phyloP scores from a whole-genome alignment of 306 rosid genomes.

The Purshia tridentata region DNA sequence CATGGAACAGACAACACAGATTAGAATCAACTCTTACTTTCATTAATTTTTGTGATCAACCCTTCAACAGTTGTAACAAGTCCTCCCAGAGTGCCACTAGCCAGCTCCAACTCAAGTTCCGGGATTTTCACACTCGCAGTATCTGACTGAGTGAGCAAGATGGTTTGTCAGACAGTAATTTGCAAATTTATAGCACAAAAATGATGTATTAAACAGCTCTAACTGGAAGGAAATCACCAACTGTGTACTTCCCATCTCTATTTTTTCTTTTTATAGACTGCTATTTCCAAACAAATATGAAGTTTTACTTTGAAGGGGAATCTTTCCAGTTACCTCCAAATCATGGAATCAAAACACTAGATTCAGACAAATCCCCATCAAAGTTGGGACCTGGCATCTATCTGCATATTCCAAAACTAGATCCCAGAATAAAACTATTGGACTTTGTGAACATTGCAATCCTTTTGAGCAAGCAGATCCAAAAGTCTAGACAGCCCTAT shows the following conservation, averaged over 20 bases:
- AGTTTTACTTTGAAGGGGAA: no score
- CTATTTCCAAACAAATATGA: no score
- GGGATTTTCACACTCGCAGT: conserved; percentile 53
- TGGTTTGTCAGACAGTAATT: conserved; percentile 19
- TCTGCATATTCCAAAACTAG: no score
- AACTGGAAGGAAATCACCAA: not conserved
- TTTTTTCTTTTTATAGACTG: no score
- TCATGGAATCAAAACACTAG: not conserved
- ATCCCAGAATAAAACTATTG: not conserved
- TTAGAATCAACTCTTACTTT: conserved; percentile 45
- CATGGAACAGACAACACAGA: not conserved
- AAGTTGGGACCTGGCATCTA: no score
- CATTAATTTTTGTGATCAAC: conserved; percentile 51
- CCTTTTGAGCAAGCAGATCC: not conserved
- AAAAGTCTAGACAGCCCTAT: not conserved
- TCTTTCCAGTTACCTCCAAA: no score
- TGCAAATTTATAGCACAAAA: conserved; percentile 6
- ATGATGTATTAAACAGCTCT: not conserved
- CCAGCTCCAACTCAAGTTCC: conserved; percentile 85
- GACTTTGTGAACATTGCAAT: not conserved
- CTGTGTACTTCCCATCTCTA: not conserved
- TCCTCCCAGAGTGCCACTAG: conserved; percentile 66
- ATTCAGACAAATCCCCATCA: not conserved
- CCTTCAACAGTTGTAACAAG: conserved; percentile 85
- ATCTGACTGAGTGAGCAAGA: conserved; percentile 45